Base-by-base conservation (phyloP, 495 filamentous ascomycete species). In the Hypoxylon intermedium region DNA sequence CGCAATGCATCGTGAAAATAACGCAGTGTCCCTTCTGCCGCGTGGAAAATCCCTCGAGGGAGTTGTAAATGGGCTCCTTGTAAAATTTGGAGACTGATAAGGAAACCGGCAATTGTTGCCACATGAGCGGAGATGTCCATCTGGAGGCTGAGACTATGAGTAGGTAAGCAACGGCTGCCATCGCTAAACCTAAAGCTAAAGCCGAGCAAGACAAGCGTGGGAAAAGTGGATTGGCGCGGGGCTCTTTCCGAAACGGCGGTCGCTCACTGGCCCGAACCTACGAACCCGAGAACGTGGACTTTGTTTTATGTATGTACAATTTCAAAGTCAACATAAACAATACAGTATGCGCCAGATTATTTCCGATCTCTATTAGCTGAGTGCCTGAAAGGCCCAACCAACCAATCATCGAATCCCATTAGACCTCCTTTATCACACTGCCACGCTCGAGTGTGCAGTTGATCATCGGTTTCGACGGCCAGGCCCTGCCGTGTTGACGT, bases 81-180 rank as follows among this genome's bases (percentile, higher is more conserved):
- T n/a, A 11, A 9, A 9, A 33, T 7, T 33, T 33, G 30, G 34
- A 15, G 34, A 37, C 34, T 6, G 31, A n/a, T n/a, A n/a, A 11
- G 6, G 34, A 4, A 37, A 37, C n/a, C 34, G 19, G 12, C 12
- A 23, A 11, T 51, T 34, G 12, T 60, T 26, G 57, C 57, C 57
- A 60, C 57, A 43, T 36, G 16, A 9, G 52, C 28, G 33, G 45
- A 48, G 45, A n/a, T 49, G n/a, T n/a, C n/a, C n/a, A n/a, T n/a
- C n/a, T n/a, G n/a, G n/a, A n/a, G n/a, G n/a, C n/a, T n/a, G n/a
- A n/a, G 42, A 34, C 9, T 50, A 16, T 34, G 38, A 56, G n/a
- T 62, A 52, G 56, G 51, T 62, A 55, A 62, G 51, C 50, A 31
- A n/a, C 52, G 30, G 53, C 34, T 48, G 9, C 43, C 33, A 38